Conservation (phyloP, 805 yeast species). For the Sugiyamaella qingdaonensis region DNA sequence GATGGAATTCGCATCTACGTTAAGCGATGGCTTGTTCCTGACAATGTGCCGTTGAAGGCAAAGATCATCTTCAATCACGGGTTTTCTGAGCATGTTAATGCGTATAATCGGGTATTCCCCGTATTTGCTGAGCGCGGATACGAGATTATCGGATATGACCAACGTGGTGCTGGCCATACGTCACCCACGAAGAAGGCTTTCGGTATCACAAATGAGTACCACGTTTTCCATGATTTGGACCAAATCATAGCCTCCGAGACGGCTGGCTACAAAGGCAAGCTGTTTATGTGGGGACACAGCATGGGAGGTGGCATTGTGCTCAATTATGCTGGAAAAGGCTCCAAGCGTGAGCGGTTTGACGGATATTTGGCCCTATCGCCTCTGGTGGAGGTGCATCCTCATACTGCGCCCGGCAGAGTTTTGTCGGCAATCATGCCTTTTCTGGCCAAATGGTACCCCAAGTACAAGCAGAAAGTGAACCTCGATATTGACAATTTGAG, state of each 20-base stretch:
- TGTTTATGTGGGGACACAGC: conserved; percentile 35
- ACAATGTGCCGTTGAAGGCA: conserved; percentile 22
- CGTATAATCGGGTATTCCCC: conserved; percentile 31
- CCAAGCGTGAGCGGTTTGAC: conserved; percentile 28
- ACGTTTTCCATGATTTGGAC: conserved; percentile 33
- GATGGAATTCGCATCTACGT: conserved; percentile 16
- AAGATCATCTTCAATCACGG: conserved; percentile 36
- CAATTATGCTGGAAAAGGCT: conserved; percentile 35
- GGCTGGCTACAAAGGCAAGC: conserved; percentile 23
- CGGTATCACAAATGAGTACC: conserved; percentile 33
- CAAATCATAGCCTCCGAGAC: conserved; percentile 21
- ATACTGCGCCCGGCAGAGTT: conserved; percentile 25
- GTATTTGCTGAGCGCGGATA: conserved; percentile 30
- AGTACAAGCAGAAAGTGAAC: conserved; percentile 21
- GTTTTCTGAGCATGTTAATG: conserved; percentile 33
- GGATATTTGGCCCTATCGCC: conserved; percentile 36
- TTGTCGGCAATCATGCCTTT: conserved; percentile 26
- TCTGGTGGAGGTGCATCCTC: conserved; percentile 26
- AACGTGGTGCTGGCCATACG: conserved; percentile 38
- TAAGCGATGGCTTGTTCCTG: conserved; percentile 22
- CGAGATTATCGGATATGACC: conserved; percentile 36
- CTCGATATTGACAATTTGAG: conserved; percentile 26
- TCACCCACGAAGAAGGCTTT: conserved; percentile 26
- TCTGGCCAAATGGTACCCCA: conserved; percentile 28
- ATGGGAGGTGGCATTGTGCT: conserved; percentile 39